phyloP scores from a whole-genome alignment of 2,329 filamentous ascomycete genomes.

The Exophiala sideris region DNA sequence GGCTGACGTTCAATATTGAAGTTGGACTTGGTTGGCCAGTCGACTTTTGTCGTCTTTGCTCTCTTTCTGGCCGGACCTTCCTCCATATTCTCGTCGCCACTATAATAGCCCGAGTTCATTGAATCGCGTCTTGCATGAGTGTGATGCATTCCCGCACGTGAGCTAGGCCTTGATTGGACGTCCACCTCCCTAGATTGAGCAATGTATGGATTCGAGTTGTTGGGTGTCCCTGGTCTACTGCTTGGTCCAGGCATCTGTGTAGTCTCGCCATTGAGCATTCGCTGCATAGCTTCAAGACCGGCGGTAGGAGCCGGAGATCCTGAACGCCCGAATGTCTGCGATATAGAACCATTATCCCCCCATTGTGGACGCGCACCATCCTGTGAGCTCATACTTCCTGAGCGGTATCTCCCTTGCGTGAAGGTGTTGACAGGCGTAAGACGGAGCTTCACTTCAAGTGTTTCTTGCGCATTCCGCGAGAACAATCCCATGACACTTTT shows the following conservation, averaged over 20 bases:
- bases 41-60: conserved; percentile 70
- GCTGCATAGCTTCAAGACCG: conserved; percentile 45
- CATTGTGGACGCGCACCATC: conserved; percentile 20
- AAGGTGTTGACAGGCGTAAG: conserved; percentile 66
- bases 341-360: conserved; percentile 16
- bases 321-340: conserved; percentile 30
- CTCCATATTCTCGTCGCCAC: conserved; percentile 60
- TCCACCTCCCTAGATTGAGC: conserved; percentile 13
- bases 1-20: conserved; percentile 65
- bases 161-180: conserved; percentile 23
- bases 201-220: conserved; percentile 11
- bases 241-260: conserved; percentile 13
- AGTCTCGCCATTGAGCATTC: conserved; percentile 41
- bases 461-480: conserved; percentile 75
- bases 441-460: conserved; percentile 86
- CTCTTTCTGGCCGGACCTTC: conserved; percentile 69
- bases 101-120: conserved; percentile 60
- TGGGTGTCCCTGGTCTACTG: conserved; percentile 27
- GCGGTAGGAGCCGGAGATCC: conserved; percentile 39
- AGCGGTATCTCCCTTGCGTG: conserved; percentile 20
- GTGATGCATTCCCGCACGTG: conserved; percentile 21
- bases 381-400: conserved; percentile 27
- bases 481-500: conserved; percentile 83
- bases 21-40: conserved; percentile 67
- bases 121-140: conserved; percentile 44